phyloP scores from a whole-genome alignment of 2,329 filamentous ascomycete species.

The Penicillium oxalicum region DNA sequence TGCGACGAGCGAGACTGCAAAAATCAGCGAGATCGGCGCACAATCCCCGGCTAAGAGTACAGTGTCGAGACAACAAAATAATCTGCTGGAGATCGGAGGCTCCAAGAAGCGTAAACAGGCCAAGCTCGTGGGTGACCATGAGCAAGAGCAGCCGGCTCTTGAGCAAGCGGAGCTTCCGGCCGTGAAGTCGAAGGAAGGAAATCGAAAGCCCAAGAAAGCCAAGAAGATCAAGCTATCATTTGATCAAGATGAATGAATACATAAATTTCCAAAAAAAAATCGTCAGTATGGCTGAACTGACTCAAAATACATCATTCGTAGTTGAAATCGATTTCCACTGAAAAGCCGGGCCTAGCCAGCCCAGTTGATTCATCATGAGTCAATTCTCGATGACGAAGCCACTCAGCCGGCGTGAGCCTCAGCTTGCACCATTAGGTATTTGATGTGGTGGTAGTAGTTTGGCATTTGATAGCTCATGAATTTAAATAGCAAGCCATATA shows the following conservation, averaged over 20 bases:
- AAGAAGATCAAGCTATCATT: conserved; percentile 46
- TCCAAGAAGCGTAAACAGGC: conserved; percentile 40
- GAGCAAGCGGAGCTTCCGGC: conserved; percentile 18
- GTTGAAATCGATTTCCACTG: too few relatives aligned
- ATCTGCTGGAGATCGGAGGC: conserved; percentile 37
- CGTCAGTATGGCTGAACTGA: too few relatives aligned
- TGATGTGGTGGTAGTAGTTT: too few relatives aligned
- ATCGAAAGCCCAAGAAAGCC: conserved; percentile 36
- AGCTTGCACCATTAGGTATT: too few relatives aligned
- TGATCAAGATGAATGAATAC: conserved; percentile 28
- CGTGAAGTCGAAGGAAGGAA: conserved; percentile 16
- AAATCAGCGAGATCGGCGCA: conserved; percentile 11
- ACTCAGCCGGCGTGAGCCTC: conserved; percentile 3
- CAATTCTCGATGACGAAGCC: conserved; percentile 7
- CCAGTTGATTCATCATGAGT: conserved; percentile 16
- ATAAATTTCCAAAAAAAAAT: too few relatives aligned
- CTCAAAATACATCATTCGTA: too few relatives aligned
- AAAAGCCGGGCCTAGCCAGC: too few relatives aligned
- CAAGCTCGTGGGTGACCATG: conserved; percentile 37
- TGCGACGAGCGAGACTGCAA: conserved; percentile 10
- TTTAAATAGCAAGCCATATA: too few relatives aligned
- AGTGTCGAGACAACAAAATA: conserved; percentile 26
- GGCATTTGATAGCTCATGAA: too few relatives aligned
- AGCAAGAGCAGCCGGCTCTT: conserved; percentile 15
- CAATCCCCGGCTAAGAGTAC: conserved; percentile 11